phyloP scores from a whole-genome alignment of 176 grass and related monocot species.

The Paspalum notatum region DNA sequence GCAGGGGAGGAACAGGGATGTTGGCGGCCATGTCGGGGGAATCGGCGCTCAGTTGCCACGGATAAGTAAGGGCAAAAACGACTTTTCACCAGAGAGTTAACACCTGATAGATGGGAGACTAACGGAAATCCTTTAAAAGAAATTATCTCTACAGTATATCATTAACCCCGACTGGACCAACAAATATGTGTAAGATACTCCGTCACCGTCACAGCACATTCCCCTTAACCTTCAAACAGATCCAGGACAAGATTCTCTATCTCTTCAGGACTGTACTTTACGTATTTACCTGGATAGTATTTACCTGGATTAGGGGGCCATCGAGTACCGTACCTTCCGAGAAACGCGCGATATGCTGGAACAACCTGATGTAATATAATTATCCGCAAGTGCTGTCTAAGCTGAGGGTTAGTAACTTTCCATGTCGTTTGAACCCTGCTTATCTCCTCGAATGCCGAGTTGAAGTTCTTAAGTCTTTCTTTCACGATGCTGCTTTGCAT shows the following conservation, averaged over 20 bases:
- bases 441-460: slow-evolving; percentile 6
- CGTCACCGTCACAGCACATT: neutral
- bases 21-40: too few relatives aligned
- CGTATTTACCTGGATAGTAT: neutral
- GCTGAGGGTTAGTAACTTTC: slow-evolving; percentile 47
- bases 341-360: neutral
- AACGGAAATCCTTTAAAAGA: too few relatives aligned
- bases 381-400: slow-evolving; percentile 36
- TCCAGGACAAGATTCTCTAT: slow-evolving; percentile 36
- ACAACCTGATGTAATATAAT: neutral
- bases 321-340: neutral
- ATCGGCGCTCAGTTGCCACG: too few relatives aligned
- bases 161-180: too few relatives aligned
- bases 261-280: slow-evolving; percentile 7
- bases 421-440: slow-evolving; percentile 39
- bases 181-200: too few relatives aligned
- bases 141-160: too few relatives aligned
- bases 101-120: too few relatives aligned
- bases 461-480: neutral
- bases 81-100: too few relatives aligned
- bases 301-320: neutral
- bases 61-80: too few relatives aligned
- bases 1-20: too few relatives aligned
- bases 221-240: slow-evolving; percentile 17
- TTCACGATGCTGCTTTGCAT: neutral